Evolutionary conservation across 78 protist species (phyloP).

Genomic region (Cavenderia fasciculata): DNA sequence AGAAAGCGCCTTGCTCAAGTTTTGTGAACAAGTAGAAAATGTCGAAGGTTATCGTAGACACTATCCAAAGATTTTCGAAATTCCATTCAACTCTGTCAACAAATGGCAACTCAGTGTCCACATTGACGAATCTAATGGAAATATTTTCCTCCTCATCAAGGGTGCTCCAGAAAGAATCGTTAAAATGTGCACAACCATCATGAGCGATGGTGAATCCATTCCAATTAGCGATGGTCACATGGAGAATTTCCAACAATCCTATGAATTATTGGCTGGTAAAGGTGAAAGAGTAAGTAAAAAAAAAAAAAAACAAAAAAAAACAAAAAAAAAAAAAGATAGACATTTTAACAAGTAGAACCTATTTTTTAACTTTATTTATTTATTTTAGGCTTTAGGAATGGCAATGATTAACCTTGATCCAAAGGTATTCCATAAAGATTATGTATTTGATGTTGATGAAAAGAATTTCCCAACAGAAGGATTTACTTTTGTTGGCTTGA

Average conservation of each 20-base stretch:
- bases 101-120: slow-evolving; percentile 90
- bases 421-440: slow-evolving; percentile 13
- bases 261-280: slow-evolving; percentile 66
- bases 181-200: slow-evolving; percentile 60
- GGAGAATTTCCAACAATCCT: slow-evolving; percentile 19
- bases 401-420: slow-evolving; percentile 37
- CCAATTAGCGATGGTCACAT: slow-evolving; percentile 7
- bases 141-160: slow-evolving; percentile 36
- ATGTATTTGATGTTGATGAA: slow-evolving; percentile 20
- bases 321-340: slow-evolving; percentile 78
- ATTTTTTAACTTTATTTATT: no score
- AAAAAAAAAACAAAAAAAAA: no score
- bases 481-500: slow-evolving; percentile 92
- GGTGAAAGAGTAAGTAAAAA: no score
- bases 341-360: slow-evolving; percentile 6
- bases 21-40: slow-evolving; percentile 39
- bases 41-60: slow-evolving; percentile 34
- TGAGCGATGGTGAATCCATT: slow-evolving; percentile 61
- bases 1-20: slow-evolving; percentile 91
- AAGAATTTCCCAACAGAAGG: slow-evolving; percentile 71
- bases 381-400: slow-evolving; percentile 60
- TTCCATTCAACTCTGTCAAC: slow-evolving; percentile 96
- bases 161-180: slow-evolving; percentile 86
- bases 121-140: slow-evolving; percentile 1
- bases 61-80: slow-evolving; percentile 74